Base-by-base conservation (phyloP, 2,329 filamentous ascomycete species). In the Botryotinia convoluta region DNA sequence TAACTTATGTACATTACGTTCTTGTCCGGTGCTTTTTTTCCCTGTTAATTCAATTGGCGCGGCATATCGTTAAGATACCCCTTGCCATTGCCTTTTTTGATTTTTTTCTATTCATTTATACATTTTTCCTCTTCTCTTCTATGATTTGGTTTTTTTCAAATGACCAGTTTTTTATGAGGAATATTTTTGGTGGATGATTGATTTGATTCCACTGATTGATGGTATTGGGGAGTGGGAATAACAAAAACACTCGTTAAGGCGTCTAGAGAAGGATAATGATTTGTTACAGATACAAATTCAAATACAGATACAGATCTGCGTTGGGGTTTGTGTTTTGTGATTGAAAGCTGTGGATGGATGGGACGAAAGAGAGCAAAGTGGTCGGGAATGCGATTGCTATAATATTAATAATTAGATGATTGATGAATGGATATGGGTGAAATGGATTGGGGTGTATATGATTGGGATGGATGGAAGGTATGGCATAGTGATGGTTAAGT, bases 51-150 rank as follows among this genome's bases (percentile, higher is more conserved):
- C 39, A 35, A 60, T 68, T 72, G 70, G 70, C 62, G 39, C 51
- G 70, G 70, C 62, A 60, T 48, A 72, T 68, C 70, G 70, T 61
- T 63, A 68, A 68, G 70, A 72, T 72, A 72, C 70, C 70, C 70
- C 39, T 72, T 72, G 70, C 70, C 61, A 32, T 26, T 29, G 39
- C 54, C 45, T 60, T 51, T 72, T 68, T 44, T 51, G 29, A 22
- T 44, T 68, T 72, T 72, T 42, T 35, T n/a, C n/a, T 63, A 22
- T 51, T 62, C 69, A 48, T 32, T 65, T 65, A 51, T 65, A 57
- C 69, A 51, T 54, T 39, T 71, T 54, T 39, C n/a, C 54, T 54
- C 37, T 69, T 68, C 45, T 54, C 26, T 39, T 29, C 64, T 42
- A 68, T 44, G 67, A 59, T 61, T 60, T 32, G 37, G 51, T 69